These are phyloP conservation scores for Alternaria novae-zelandiae DNA, from an alignment of 2,329 filamentous ascomycete species.

Conservation along the genomic window DNA sequence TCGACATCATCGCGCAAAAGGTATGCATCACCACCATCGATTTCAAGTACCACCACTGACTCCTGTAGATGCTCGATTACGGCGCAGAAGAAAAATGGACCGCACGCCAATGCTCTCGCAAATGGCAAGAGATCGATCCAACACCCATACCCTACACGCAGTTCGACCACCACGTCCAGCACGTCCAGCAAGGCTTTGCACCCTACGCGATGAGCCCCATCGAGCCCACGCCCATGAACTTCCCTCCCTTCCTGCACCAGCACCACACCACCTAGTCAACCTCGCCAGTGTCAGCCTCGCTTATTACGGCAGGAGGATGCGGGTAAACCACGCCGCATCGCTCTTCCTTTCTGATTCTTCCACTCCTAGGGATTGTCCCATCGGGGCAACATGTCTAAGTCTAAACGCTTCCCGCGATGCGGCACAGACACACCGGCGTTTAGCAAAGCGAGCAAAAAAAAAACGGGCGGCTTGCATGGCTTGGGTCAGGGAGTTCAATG, in stretches of 20 bases:
- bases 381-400: not conserved
- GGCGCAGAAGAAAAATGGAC: constrained; percentile 60
- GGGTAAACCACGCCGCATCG: not conserved
- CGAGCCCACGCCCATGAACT: constrained; percentile 33
- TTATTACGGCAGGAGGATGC: not conserved
- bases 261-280: constrained; percentile 11
- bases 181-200: constrained; percentile 39
- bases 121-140: constrained; percentile 57
- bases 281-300: not conserved
- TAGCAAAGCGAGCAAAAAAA: not conserved
- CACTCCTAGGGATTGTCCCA: constrained; percentile 1
- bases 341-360: not conserved
- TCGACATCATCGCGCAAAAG: constrained; percentile 61
- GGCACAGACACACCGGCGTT: constrained; percentile 6
- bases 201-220: constrained; percentile 47
- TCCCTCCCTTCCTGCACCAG: constrained; percentile 39
- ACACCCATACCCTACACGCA: constrained; percentile 42
- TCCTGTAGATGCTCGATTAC: constrained; percentile 58
- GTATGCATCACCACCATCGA: constrained; percentile 32
- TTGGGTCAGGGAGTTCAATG: not conserved
- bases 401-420: not conserved
- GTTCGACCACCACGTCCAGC: constrained; percentile 41
- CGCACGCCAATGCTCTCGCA: constrained; percentile 56
- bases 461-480: constrained; percentile 7
- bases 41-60: constrained; percentile 9